These are phyloP conservation scores for Nicotiana benthamiana DNA, from an alignment of 257 asterid species.

Conservation along the genomic window DNA sequence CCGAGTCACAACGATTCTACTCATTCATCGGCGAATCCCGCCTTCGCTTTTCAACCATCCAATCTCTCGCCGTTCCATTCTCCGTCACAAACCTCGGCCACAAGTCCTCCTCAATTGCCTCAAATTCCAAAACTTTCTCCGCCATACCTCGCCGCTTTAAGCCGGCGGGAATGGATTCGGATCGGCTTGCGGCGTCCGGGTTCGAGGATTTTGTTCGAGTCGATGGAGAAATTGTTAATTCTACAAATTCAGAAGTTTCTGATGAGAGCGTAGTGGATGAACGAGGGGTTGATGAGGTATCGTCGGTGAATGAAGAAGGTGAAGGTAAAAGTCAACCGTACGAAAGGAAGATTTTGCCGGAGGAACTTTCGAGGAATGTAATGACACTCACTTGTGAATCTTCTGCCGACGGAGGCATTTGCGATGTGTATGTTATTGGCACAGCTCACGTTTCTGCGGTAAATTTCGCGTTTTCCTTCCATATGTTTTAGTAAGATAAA, in stretches of 20 bases:
- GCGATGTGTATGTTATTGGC: slow-evolving; percentile 83
- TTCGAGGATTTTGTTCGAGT: slow-evolving; percentile 45
- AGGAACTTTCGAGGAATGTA: slow-evolving; percentile 55
- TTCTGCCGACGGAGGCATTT: slow-evolving; percentile 59
- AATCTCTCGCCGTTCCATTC: slow-evolving; percentile 7
- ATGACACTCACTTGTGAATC: slow-evolving; percentile 68
- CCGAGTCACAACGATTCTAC: background rate
- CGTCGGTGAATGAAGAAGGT: background rate
- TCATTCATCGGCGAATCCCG: slow-evolving; percentile 2
- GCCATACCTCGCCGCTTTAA: slow-evolving; percentile 19
- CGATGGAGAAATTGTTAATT: slow-evolving; percentile 11
- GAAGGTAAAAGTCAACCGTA: background rate
- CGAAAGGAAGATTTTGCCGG: slow-evolving; percentile 55
- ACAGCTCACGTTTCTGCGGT: slow-evolving; percentile 60
- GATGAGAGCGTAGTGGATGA: slow-evolving; percentile 8
- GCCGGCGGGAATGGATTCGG: slow-evolving; percentile 18
- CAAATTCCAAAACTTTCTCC: background rate
- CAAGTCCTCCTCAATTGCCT: slow-evolving; percentile 13
- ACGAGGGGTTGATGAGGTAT: background rate
- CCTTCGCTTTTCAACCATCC: slow-evolving; percentile 4
- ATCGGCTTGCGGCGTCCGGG: slow-evolving; percentile 25
- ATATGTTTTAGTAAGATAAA: background rate
- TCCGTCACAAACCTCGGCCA: slow-evolving; percentile 2
- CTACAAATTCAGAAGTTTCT: background rate
- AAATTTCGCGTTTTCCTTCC: background rate